These are phyloP conservation scores for Warburgia ugandensis DNA, from an alignment of 164 flowering plant species.

Conservation along the genomic window DNA sequence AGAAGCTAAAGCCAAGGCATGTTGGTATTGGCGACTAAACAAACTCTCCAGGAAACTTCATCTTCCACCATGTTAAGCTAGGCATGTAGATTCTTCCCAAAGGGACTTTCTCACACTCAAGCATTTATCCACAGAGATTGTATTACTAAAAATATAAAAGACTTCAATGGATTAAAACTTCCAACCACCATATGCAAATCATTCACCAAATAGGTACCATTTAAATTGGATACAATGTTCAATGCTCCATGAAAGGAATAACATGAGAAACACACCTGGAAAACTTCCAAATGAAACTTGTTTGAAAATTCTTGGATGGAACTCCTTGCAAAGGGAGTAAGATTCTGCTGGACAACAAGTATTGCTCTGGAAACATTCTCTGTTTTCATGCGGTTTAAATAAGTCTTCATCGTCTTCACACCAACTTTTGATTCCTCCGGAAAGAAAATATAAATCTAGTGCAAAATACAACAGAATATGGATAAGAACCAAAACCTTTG, in stretches of 20 bases:
- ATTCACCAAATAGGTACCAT: background rate
- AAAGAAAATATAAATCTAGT: slow-evolving; percentile 79
- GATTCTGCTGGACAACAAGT: slow-evolving; percentile 61
- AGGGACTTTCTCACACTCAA: too few species aligned
- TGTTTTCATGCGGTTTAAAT: slow-evolving; percentile 61
- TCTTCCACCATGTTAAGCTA: too few species aligned
- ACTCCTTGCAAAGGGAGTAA: slow-evolving; percentile 69
- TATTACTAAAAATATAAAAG: too few species aligned
- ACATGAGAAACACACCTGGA: slow-evolving; percentile 43
- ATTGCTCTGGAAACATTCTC: slow-evolving; percentile 74
- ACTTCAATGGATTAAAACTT: too few species aligned
- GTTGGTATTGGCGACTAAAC: too few species aligned
- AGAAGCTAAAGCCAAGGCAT: too few species aligned
- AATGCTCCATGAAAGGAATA: background rate
- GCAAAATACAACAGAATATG: slow-evolving; percentile 2
- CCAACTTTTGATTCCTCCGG: slow-evolving; percentile 86
- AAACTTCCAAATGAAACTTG: slow-evolving; percentile 74
- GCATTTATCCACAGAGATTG: too few species aligned
- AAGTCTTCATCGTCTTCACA: slow-evolving; percentile 76
- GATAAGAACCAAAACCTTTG: background rate
- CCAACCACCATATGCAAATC: background rate
- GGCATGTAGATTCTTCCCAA: too few species aligned
- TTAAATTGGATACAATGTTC: background rate
- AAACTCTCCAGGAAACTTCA: too few species aligned
- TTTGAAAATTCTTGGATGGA: slow-evolving; percentile 49